Base-by-base conservation (phyloP, 2,329 filamentous ascomycete genomes). In the Pezicula radicicola region DNA sequence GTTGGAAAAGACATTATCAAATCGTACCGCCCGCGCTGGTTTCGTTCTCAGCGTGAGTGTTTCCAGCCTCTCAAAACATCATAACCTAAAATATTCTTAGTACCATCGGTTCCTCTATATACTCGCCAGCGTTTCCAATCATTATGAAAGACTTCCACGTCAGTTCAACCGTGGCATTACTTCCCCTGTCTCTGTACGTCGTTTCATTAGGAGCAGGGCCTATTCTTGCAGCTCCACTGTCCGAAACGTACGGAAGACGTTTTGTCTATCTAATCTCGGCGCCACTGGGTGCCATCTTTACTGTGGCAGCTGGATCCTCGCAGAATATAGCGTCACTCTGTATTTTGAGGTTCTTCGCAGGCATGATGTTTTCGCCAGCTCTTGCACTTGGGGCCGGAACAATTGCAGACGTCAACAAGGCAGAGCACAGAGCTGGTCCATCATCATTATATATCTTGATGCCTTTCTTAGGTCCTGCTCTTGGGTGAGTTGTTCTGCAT, bases 171-270 rank as follows among this genome's bases (percentile, higher is more conserved):
- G 72, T 74, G 6, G 78, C 83, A 1, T 70, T 87, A 15, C 65
- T 87, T 0, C 78, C 79, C 0, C 65, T 87, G 1, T 77, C 82
- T 0, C 65, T 83, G 4, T 87, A 83, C 63, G 75, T 83, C 6
- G 67, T 85, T 12, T 83, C 81, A 0, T 70, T 87, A 0, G 81
- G 71, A 3, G 72, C 85, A 19, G 83, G 82, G 0, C 83, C 84
- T 9, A 69, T 85, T 46, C 55, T 84, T 13, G 79, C 78, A 9
- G 81, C 82, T 0, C 84, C 83, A 0, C 60, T 85, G 0, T 83
- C 78, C 46, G 84, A 87, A 61, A 76, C 72, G 0, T 67, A 79
- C 33, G 84, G 84, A 2, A 72, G 84, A 1, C 71, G 75, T 19
- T 67, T 74, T 2, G 73, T 85, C 25, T 85, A 82, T 62, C 50